Evolutionary conservation across 2,329 filamentous ascomycete genomes (phyloP).

Genomic region (Chlorencoelia australis): DNA sequence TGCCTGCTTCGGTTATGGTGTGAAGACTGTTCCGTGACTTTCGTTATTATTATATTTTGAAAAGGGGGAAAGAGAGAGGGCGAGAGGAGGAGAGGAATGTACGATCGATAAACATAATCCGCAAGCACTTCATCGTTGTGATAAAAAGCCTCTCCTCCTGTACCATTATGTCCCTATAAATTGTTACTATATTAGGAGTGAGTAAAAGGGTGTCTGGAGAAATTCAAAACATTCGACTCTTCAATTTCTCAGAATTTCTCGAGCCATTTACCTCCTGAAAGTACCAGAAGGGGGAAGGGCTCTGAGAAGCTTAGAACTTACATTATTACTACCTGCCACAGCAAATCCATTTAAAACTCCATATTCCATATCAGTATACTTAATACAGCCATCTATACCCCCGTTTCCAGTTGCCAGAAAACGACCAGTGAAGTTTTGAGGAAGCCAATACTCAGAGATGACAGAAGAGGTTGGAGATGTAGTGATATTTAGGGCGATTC

Average conservation of each 20-base stretch:
- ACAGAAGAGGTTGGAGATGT: slow-evolving; percentile 5
- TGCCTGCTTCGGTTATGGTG: slow-evolving; percentile 16
- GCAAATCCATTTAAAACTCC: slow-evolving; percentile 17
- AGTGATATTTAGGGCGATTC: slow-evolving; percentile 4
- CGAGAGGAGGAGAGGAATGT: too few relatives aligned
- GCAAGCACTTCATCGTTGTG: slow-evolving; percentile 16
- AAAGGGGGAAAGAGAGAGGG: neutral
- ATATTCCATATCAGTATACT: slow-evolving; percentile 17
- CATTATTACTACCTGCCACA: slow-evolving; percentile 18
- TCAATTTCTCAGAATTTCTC: too few relatives aligned
- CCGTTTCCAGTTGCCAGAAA: slow-evolving; percentile 31
- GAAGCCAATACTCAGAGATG: slow-evolving; percentile 18
- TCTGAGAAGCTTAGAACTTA: too few relatives aligned
- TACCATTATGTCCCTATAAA: slow-evolving; percentile 23
- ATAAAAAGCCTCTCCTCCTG: slow-evolving; percentile 11
- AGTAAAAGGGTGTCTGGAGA: too few relatives aligned
- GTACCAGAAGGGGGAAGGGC: too few relatives aligned
- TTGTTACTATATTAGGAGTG: too few relatives aligned
- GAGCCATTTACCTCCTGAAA: too few relatives aligned
- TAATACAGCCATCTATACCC: slow-evolving; percentile 19
- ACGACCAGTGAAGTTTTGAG: slow-evolving; percentile 31
- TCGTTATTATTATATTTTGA: neutral
- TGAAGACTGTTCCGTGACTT: slow-evolving; percentile 6
- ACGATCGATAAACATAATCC: slow-evolving; percentile 19
- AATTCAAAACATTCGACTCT: too few relatives aligned